Conservation (phyloP, 768 basidiomycete genomes). For the Ephemerocybe angulata region DNA sequence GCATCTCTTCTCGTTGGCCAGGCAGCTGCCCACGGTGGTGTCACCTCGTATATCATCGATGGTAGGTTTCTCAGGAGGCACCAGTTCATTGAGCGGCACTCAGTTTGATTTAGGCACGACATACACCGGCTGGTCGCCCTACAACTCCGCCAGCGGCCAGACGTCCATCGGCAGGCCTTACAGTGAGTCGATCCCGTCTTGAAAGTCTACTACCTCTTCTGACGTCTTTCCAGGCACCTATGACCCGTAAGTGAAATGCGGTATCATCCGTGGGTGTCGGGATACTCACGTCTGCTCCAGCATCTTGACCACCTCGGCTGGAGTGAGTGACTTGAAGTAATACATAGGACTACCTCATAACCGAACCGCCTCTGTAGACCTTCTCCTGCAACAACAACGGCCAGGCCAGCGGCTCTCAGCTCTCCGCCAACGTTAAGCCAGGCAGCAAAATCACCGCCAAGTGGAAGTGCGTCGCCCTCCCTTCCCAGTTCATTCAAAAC, state of each 20-base stretch:
- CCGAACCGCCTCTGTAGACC: too few species aligned
- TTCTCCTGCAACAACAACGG: conserved; percentile 37
- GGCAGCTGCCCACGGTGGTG: conserved; percentile 35
- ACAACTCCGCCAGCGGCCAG: conserved; percentile 32
- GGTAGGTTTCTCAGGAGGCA: conserved; percentile 16
- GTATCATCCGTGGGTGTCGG: not conserved
- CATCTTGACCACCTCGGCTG: conserved; percentile 22
- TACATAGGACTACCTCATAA: too few species aligned
- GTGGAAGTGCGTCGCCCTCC: conserved; percentile 24
- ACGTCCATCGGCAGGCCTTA: conserved; percentile 32
- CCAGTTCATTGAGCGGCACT: not conserved
- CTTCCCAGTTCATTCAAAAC: not conserved
- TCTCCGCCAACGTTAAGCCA: conserved; percentile 32
- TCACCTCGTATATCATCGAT: conserved; percentile 32
- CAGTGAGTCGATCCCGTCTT: conserved; percentile 16
- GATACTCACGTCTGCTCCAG: conserved; percentile 9
- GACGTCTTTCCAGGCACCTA: not conserved
- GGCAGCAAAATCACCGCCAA: conserved; percentile 32
- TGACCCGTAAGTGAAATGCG: conserved; percentile 26
- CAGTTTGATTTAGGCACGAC: conserved; percentile 17
- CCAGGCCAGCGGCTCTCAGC: conserved; percentile 25
- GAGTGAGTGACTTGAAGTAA: too few species aligned
- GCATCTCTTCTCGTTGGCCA: conserved; percentile 27
- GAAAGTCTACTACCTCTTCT: not conserved
- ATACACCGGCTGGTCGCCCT: conserved; percentile 35